A percentile compares a stretch with the other conserved stretches of the same genome.
phyloP scores from a whole-genome alignment of 2,329 filamentous ascomycete species.

The Pseudocercospora fijiensis region DNA sequence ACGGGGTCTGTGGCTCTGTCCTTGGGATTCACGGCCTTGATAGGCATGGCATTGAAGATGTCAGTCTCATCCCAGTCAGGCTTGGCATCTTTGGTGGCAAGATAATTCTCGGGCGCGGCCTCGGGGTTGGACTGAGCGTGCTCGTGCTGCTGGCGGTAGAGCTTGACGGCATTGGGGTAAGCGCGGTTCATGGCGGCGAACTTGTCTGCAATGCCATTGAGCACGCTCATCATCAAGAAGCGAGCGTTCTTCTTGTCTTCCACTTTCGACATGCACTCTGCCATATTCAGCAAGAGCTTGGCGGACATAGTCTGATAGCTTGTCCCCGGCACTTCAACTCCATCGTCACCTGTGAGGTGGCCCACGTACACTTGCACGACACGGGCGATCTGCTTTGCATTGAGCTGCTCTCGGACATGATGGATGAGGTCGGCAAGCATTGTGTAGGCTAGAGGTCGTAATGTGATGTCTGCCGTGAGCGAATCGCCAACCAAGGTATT shows the following conservation, averaged over 20 bases:
- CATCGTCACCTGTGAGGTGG: slow-evolving; percentile 88
- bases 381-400: slow-evolving; percentile 85
- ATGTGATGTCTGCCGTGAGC: slow-evolving; percentile 92
- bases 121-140: slow-evolving; percentile 43
- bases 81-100: slow-evolving; percentile 74
- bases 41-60: slow-evolving; percentile 93
- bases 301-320: slow-evolving; percentile 99
- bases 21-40: slow-evolving; percentile 88
- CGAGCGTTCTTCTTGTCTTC: slow-evolving; percentile 91
- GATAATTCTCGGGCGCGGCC: slow-evolving; percentile 66
- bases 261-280: slow-evolving; percentile 92
- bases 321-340: slow-evolving; percentile 66
- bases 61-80: slow-evolving; percentile 98
- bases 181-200: slow-evolving; percentile 98
- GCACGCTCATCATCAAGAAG: slow-evolving; percentile 93
- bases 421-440: slow-evolving; percentile 98
- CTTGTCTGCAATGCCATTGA: slow-evolving; percentile 97
- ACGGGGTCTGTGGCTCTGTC: slow-evolving; percentile 89
- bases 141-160: slow-evolving; percentile 73
- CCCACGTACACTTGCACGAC: slow-evolving; percentile 97
- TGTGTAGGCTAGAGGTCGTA: slow-evolving; percentile 92
- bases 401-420: slow-evolving; percentile 86
- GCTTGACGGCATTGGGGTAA: slow-evolving; percentile 90
- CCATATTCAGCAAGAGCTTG: slow-evolving; percentile 95
- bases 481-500: slow-evolving; percentile 92